Conservation (phyloP, 495 filamentous ascomycete genomes). For the Penicillium macrosclerotiorum region DNA sequence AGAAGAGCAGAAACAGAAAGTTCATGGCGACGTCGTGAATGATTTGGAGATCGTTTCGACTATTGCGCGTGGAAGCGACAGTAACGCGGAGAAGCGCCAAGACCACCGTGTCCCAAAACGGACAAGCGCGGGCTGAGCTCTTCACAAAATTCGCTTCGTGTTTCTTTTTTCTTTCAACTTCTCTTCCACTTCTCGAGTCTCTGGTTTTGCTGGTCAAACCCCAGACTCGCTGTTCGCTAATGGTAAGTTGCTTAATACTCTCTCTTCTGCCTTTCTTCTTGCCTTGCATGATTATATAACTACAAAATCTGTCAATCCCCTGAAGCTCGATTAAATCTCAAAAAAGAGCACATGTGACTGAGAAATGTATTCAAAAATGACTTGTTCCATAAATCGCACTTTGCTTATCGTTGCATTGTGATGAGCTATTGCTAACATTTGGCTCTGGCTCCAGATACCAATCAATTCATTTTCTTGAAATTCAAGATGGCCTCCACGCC, state of each 20-base stretch:
- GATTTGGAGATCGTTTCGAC: background rate
- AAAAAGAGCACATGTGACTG: constrained; percentile 47
- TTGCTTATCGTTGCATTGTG: constrained; percentile 1
- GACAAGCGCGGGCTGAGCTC: constrained; percentile 26
- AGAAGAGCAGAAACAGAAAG: constrained; percentile 46
- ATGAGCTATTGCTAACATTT: constrained; percentile 17
- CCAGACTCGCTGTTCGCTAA: constrained; percentile 24
- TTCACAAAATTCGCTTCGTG: constrained; percentile 21
- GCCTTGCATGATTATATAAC: constrained; percentile 67
- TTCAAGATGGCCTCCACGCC: constrained; percentile 39
- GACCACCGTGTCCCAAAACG: constrained; percentile 21
- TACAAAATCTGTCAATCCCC: constrained; percentile 89
- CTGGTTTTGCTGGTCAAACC: constrained; percentile 39
- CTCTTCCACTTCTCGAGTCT: constrained; percentile 17
- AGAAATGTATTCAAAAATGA: constrained; percentile 53
- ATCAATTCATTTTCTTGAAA: constrained; percentile 12
- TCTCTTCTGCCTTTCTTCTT: constrained; percentile 7
- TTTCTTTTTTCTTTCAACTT: constrained; percentile 14
- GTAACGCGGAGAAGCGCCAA: constrained; percentile 5
- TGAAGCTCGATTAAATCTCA: constrained; percentile 56
- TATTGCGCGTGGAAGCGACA: background rate
- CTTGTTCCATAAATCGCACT: constrained; percentile 14
- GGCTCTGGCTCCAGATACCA: background rate
- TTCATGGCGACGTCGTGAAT: constrained; percentile 36
- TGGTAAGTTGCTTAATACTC: constrained; percentile 30